A percentile compares a stretch with the other conserved stretches of the same genome.
Evolutionary conservation across 1,139 yeast species (phyloP).

Genomic region (Pichia sorboxylosa): DNA sequence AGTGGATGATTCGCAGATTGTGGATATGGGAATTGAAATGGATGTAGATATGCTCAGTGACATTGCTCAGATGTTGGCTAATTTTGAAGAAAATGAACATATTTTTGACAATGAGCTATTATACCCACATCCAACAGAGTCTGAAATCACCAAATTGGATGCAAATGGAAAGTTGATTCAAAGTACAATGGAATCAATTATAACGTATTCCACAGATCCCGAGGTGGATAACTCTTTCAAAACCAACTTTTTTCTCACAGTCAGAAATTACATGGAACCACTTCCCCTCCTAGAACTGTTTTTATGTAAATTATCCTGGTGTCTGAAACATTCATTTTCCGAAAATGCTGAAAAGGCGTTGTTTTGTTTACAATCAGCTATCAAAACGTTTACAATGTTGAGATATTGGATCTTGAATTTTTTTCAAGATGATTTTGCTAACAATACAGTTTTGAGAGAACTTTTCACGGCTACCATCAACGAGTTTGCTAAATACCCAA

Average conservation of each 20-base stretch:
- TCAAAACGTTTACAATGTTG: conserved; percentile 76
- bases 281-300: conserved; percentile 48
- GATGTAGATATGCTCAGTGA: too few species aligned
- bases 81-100: conserved; percentile 22
- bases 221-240: conserved; percentile 65
- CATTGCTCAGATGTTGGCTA: too few species aligned
- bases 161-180: conserved; percentile 8
- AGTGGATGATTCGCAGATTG: too few species aligned
- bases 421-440: conserved; percentile 56
- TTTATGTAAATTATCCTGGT: conserved; percentile 62
- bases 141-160: conserved; percentile 20
- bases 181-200: conserved; percentile 36
- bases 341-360: conserved; percentile 26
- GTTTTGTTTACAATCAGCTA: conserved; percentile 57
- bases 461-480: conserved; percentile 40
- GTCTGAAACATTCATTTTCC: conserved; percentile 31
- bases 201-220: conserved; percentile 71
- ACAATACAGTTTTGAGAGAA: conserved; percentile 35
- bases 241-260: conserved; percentile 79
- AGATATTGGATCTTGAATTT: conserved; percentile 84
- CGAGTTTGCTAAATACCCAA: conserved; percentile 22
- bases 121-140: conserved; percentile 22
- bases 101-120: conserved; percentile 22
- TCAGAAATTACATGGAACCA: conserved; percentile 55
- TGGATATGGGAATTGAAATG: too few species aligned